A percentile compares a stretch with the other conserved stretches of the same genome.
Conservation (phyloP, 139 green algal genomes). For the Mesostigma viride region DNA sequence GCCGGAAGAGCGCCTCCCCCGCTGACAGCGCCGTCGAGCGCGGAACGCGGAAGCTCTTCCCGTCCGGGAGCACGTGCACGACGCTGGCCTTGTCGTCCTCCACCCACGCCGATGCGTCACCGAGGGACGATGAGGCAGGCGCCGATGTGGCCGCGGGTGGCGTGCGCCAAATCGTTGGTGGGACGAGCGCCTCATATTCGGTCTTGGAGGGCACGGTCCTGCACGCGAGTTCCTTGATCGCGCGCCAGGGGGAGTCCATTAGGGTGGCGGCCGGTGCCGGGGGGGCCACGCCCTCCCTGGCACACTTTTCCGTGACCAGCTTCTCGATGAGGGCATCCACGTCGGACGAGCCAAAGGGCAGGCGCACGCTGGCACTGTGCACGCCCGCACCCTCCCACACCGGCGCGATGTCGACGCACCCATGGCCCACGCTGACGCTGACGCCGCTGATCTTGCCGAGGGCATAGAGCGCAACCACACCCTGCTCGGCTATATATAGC, state of each 20-base stretch:
- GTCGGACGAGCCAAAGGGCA: slow-evolving; percentile 50
- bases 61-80: slow-evolving; percentile 42
- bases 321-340: slow-evolving; percentile 38
- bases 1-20: slow-evolving; percentile 48
- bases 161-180: too few species aligned
- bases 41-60: slow-evolving; percentile 32
- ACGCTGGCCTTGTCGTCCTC: too few species aligned
- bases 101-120: too few species aligned
- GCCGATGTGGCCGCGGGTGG: too few species aligned
- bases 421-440: slow-evolving; percentile 70
- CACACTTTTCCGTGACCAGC: too few species aligned
- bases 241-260: too few species aligned
- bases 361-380: slow-evolving; percentile 24
- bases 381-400: slow-evolving; percentile 64
- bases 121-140: too few species aligned
- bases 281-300: too few species aligned
- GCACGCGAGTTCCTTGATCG: too few species aligned
- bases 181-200: too few species aligned
- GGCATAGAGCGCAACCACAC: slow-evolving; percentile 47
- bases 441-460: slow-evolving; percentile 56
- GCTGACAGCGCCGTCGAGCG: slow-evolving; percentile 12
- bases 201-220: too few species aligned
- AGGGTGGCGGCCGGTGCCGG: too few species aligned
- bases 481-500: slow-evolving; percentile 57
- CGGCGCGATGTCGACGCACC: slow-evolving; percentile 49